Base-by-base conservation (phyloP, 2,329 filamentous ascomycete species). In the Zymoseptoria passerinii region DNA sequence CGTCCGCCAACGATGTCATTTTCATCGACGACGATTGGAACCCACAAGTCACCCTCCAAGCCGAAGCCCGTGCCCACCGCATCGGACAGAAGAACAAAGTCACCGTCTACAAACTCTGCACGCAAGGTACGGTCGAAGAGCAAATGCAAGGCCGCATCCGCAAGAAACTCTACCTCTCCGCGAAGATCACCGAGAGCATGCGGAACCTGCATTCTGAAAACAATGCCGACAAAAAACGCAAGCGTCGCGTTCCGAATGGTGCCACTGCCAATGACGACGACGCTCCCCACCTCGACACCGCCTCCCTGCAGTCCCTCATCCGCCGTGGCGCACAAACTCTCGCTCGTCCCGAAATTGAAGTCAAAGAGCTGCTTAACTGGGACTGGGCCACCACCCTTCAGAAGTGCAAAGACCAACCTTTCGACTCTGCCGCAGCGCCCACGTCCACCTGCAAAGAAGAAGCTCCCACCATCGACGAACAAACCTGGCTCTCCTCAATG, bases 131-230 rank as follows among this genome's bases (percentile, higher is more conserved):
- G 0, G 79, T 83, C 0, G 81, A 83, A 60, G 79, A 82, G 60
- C 81, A 83, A 58, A 83, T 83, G 79, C 75, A 81, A 67, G 76
- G 79, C 0, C 73, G 81, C 1, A 79, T 83, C n/a, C 74, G 77
- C 6, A 85, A 85, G 74, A 86, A 85, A 70, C 72, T 84, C 0
- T 85, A 85, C 60, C 72, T 85, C 0, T 83, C 81, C 0, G 76
- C 80, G 0, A 85, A 83, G 64, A 81, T 85, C 18, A 84, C 80
- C 0, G 82, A 84, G 60, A 78, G 77, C 1, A 83, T 84, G 79
- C 75, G 78, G 49, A 80, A 78, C 62, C 76, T 82, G 6, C 79
- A 83, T 63, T 72, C 73, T 1, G 68, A 67, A 1, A 63, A 56
- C 0, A 66, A 65, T 2, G 68, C 69, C 3, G 53, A 54, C n/a